phyloP scores from a whole-genome alignment of 805 yeast species.

The Yamadazyma laniorum region DNA sequence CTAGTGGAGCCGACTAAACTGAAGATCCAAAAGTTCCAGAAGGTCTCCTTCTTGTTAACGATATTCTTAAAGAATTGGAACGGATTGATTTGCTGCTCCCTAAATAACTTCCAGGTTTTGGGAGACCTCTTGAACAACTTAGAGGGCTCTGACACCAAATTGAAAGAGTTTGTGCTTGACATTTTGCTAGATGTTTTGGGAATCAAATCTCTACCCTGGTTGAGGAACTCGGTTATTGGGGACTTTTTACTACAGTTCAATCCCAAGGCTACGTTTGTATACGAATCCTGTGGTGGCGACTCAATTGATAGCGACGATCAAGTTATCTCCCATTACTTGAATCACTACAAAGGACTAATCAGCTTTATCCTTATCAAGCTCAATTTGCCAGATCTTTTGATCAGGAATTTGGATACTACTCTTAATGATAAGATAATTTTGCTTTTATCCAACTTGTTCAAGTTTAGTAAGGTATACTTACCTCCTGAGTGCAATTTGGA shows the following conservation, averaged over 20 bases:
- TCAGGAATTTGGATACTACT: conserved; percentile 35
- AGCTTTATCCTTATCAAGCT: conserved; percentile 50
- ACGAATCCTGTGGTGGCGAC: not conserved
- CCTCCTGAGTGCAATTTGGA: conserved; percentile 14
- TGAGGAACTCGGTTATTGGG: conserved; percentile 22
- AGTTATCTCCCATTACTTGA: conserved; percentile 29
- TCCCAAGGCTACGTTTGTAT: conserved; percentile 4
- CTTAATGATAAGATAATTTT: conserved; percentile 12
- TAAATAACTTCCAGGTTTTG: conserved; percentile 54
- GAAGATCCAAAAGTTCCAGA: conserved; percentile 51
- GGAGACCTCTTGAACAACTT: conserved; percentile 61
- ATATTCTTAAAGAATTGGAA: conserved; percentile 67
- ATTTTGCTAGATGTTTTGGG: conserved; percentile 66
- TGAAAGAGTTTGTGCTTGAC: conserved; percentile 67
- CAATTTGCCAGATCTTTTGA: conserved; percentile 50
- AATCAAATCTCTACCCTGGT: conserved; percentile 59
- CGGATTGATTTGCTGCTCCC: conserved; percentile 68
- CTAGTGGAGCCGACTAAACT: conserved; percentile 38
- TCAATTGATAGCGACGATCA: conserved; percentile 1
- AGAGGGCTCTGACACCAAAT: conserved; percentile 50
- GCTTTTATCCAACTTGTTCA: conserved; percentile 12
- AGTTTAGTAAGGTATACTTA: conserved; percentile 11
- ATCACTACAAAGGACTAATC: conserved; percentile 67
- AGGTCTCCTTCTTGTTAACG: conserved; percentile 57
- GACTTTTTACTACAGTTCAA: conserved; percentile 15